Conservation (phyloP, 2,329 filamentous ascomycete genomes). For the Cytospora piceae region DNA sequence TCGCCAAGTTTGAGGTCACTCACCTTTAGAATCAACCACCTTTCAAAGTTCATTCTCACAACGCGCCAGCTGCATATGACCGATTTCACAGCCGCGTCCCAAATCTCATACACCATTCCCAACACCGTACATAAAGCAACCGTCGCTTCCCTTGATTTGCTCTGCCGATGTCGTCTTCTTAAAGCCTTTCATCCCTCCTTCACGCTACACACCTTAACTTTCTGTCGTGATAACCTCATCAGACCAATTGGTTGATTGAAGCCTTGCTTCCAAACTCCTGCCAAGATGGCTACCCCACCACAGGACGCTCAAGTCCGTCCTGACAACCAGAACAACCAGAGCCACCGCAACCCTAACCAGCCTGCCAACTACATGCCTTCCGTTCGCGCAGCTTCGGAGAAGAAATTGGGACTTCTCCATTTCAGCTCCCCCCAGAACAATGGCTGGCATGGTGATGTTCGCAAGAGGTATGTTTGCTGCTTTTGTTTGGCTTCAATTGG, state of each 20-base stretch:
- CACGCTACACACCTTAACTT: neutral
- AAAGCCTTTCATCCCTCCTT: neutral
- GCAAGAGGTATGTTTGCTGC: slow-evolving; percentile 45
- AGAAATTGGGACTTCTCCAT: slow-evolving; percentile 47
- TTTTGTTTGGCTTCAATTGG: neutral
- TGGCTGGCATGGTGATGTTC: slow-evolving; percentile 48
- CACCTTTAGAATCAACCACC: neutral
- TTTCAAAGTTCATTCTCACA: neutral
- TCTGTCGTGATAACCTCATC: neutral
- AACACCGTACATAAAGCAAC: neutral
- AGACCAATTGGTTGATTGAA: neutral
- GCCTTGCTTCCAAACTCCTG: slow-evolving; percentile 8
- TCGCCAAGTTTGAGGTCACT: neutral
- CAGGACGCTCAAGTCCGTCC: slow-evolving; percentile 8
- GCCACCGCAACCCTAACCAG: slow-evolving; percentile 23
- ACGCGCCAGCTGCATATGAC: slow-evolving; percentile 7
- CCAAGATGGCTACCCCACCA: slow-evolving; percentile 16
- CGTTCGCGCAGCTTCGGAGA: slow-evolving; percentile 39
- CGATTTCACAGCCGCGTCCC: neutral
- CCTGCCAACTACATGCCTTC: slow-evolving; percentile 27
- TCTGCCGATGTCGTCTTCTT: neutral
- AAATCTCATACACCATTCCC: neutral
- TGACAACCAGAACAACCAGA: slow-evolving; percentile 8
- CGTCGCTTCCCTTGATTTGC: neutral
- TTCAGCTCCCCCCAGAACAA: slow-evolving; percentile 45